A percentile compares a stretch with the other conserved stretches of the same genome.
These are phyloP conservation scores for Mrakia frigida DNA, from an alignment of 768 basidiomycete species.

Conservation along the genomic window DNA sequence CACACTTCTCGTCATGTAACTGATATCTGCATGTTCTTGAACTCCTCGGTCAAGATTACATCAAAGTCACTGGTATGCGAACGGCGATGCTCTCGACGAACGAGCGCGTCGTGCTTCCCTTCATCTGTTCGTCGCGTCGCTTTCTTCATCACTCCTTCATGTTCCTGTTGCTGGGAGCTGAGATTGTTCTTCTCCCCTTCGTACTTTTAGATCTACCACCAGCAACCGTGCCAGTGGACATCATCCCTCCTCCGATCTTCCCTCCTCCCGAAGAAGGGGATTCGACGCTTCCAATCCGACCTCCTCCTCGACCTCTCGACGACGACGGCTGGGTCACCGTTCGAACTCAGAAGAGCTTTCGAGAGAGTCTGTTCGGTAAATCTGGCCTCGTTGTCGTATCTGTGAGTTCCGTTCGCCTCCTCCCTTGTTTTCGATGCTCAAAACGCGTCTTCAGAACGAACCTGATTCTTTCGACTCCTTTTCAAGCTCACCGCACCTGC, in stretches of 20 bases:
- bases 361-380: slow-evolving; percentile 3
- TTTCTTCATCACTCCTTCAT: neutral
- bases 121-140: neutral
- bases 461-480: neutral
- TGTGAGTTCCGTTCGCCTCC: neutral
- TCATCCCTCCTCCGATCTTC: slow-evolving; percentile 7
- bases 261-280: neutral
- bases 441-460: neutral
- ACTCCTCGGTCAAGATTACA: no score
- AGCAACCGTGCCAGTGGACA: neutral
- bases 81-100: neutral
- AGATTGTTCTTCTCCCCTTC: neutral
- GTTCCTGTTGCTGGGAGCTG: neutral
- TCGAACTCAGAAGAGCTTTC: neutral
- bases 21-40: no score
- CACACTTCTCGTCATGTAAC: no score
- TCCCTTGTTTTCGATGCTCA: neutral
- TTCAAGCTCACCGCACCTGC: neutral
- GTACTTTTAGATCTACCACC: neutral
- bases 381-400: neutral
- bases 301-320: neutral
- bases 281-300: neutral
- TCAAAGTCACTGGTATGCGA: neutral
- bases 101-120: neutral
- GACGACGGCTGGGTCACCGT: neutral